Evolutionary conservation across 2,329 filamentous ascomycete genomes (phyloP).

Genomic region (Aspergillus sp.): DNA sequence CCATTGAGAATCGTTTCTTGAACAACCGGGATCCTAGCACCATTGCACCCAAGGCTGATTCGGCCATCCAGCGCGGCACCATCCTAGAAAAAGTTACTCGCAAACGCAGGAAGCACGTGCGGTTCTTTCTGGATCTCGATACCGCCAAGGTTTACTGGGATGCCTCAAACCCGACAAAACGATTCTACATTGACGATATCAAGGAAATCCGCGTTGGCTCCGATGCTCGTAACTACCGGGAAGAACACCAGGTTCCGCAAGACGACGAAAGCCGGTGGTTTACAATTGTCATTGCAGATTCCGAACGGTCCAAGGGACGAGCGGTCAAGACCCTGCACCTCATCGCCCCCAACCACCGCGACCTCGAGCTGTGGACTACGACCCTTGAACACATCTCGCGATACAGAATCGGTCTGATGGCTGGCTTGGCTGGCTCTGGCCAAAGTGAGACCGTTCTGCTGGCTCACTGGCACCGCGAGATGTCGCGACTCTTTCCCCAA

Average conservation of each 20-base stretch:
- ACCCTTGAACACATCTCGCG: conserved; percentile 80
- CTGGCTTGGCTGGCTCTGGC: conserved; percentile 68
- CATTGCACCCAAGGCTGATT: conserved; percentile 66
- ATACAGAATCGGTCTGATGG: conserved; percentile 85
- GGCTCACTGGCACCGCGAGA: conserved; percentile 81
- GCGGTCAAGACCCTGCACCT: conserved; percentile 78
- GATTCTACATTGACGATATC: conserved; percentile 92
- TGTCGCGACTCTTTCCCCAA: conserved; percentile 60
- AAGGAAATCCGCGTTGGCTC: conserved; percentile 79
- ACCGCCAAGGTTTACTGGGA: conserved; percentile 88
- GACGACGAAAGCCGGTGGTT: conserved; percentile 72
- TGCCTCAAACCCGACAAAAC: conserved; percentile 69
- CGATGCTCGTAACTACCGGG: conserved; percentile 82
- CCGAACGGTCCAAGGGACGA: conserved; percentile 68
- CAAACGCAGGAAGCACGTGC: conserved; percentile 69
- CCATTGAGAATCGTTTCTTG: conserved; percentile 31
- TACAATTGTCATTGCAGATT: conserved; percentile 79
- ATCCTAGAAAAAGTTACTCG: conserved; percentile 78
- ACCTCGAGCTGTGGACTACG: conserved; percentile 73
- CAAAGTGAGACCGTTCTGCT: conserved; percentile 79
- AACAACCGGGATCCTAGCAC: conserved; percentile 31
- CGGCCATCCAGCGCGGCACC: conserved; percentile 72
- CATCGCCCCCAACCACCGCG: conserved; percentile 68
- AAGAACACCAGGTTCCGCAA: conserved; percentile 70
- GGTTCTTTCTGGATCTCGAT: conserved; percentile 74